These are phyloP conservation scores for Scedosporium aurantiacum DNA, from an alignment of 2,329 filamentous ascomycete species.

Conservation along the genomic window DNA sequence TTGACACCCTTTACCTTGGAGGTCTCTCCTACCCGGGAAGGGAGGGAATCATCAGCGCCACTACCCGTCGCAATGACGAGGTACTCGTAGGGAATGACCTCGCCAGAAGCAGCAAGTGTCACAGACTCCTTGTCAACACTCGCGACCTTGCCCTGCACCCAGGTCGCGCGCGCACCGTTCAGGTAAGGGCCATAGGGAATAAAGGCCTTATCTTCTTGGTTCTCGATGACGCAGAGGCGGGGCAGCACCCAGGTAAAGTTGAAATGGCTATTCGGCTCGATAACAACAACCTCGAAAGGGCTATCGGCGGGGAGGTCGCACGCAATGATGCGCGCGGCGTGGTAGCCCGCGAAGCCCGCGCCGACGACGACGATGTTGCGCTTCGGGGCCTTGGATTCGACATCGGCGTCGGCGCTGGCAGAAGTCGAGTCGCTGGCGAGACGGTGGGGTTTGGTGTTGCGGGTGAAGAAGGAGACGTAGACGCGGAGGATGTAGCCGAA, in stretches of 20 bases:
- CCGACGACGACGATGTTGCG: slow-evolving; percentile 44
- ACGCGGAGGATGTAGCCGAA: slow-evolving; percentile 16
- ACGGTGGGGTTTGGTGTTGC: slow-evolving; percentile 4
- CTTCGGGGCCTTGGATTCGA: slow-evolving; percentile 18
- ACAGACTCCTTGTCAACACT: slow-evolving; percentile 26
- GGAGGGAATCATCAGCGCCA: slow-evolving; percentile 29
- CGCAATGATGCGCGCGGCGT: slow-evolving; percentile 36
- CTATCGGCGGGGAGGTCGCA: slow-evolving; percentile 33
- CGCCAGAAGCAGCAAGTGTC: slow-evolving; percentile 26
- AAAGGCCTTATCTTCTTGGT: slow-evolving; percentile 46
- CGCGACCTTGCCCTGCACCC: slow-evolving; percentile 31
- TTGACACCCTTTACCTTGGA: slow-evolving; percentile 30
- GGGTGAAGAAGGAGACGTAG: slow-evolving; percentile 11
- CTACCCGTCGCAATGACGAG: slow-evolving; percentile 48
- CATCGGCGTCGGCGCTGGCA: slow-evolving; percentile 4
- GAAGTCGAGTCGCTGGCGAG: slow-evolving; percentile 3
- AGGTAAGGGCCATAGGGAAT: slow-evolving; percentile 43
- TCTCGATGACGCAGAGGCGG: slow-evolving; percentile 42
- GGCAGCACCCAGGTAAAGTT: slow-evolving; percentile 51
- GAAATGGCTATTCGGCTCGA: slow-evolving; percentile 51
- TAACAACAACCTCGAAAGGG: slow-evolving; percentile 38
- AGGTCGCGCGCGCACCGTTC: slow-evolving; percentile 20
- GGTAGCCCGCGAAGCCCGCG: slow-evolving; percentile 45
- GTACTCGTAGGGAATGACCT: slow-evolving; percentile 39
- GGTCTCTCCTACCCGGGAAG: slow-evolving; percentile 33